Conservation (phyloP, 305 asterid species). For the Solanum hybrid region DNA sequence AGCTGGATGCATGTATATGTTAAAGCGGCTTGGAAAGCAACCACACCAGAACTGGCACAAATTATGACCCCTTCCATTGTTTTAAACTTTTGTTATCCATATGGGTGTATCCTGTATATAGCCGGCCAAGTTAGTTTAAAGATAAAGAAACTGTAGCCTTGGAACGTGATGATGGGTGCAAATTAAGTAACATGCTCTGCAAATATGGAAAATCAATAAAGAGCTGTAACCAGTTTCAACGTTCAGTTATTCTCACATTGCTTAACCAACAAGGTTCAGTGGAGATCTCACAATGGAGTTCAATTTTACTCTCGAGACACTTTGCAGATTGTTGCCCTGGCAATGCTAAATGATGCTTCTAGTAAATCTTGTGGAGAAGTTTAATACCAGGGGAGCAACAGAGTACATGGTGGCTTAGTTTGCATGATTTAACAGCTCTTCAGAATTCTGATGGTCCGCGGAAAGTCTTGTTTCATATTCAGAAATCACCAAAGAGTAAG, state of each 20-base stretch:
- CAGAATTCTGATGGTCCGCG: neutral
- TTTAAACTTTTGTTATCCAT: neutral
- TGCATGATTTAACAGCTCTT: neutral
- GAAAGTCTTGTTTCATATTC: neutral
- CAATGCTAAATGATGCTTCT: neutral
- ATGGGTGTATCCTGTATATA: neutral
- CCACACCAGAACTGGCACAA: slow-evolving; percentile 51
- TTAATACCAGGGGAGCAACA: neutral
- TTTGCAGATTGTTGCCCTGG: neutral
- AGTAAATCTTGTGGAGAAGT: neutral
- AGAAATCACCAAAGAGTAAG: neutral
- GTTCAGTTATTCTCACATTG: neutral
- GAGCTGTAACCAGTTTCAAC: neutral
- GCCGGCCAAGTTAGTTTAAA: neutral
- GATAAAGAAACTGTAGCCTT: neutral
- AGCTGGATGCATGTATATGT: slow-evolving; percentile 62
- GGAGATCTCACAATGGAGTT: neutral
- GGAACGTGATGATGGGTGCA: neutral
- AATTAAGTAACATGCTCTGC: neutral
- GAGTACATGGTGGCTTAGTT: neutral
- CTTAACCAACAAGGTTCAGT: neutral
- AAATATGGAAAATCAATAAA: neutral
- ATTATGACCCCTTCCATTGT: slow-evolving; percentile 23
- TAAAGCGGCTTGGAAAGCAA: slow-evolving; percentile 57
- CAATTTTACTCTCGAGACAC: neutral